A percentile compares a stretch with the other conserved stretches of the same genome.
These are phyloP conservation scores for Trametes elegans DNA, from an alignment of 768 basidiomycete genomes.

Conservation along the genomic window DNA sequence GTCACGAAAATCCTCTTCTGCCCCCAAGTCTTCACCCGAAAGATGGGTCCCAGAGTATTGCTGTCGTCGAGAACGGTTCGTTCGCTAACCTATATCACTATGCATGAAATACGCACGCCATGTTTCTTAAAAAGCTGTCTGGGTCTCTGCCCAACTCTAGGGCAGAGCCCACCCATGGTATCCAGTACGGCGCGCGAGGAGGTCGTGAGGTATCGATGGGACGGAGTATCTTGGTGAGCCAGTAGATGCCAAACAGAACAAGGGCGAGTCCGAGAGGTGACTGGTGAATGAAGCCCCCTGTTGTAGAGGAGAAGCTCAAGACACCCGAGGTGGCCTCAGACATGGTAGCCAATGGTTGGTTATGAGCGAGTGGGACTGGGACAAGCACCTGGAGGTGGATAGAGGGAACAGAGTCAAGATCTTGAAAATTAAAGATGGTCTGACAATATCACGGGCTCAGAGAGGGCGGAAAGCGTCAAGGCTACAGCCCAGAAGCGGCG, in stretches of 20 bases:
- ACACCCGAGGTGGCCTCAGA: not conserved
- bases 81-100: not conserved
- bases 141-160: constrained; percentile 21
- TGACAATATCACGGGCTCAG: no score
- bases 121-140: constrained; percentile 21
- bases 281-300: not conserved
- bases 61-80: constrained; percentile 5
- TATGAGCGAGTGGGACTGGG: no score
- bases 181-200: constrained; percentile 18
- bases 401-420: no score
- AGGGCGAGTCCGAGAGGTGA: constrained; percentile 8
- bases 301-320: not conserved
- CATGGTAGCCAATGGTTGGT: no score
- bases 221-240: constrained; percentile 3
- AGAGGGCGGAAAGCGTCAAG: no score
- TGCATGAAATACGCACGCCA: constrained; percentile 10
- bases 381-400: no score
- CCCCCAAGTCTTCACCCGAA: constrained; percentile 20
- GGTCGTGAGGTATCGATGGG: constrained; percentile 4
- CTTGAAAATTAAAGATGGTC: no score
- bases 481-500: no score
- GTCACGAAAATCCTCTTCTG: constrained; percentile 24
- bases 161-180: constrained; percentile 25
- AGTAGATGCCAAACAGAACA: constrained; percentile 4
- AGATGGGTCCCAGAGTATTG: constrained; percentile 20